A percentile compares a stretch with the other conserved stretches of the same genome.
Evolutionary conservation across 257 asterid species (phyloP).

Genomic region (Solanum lignicaule): DNA sequence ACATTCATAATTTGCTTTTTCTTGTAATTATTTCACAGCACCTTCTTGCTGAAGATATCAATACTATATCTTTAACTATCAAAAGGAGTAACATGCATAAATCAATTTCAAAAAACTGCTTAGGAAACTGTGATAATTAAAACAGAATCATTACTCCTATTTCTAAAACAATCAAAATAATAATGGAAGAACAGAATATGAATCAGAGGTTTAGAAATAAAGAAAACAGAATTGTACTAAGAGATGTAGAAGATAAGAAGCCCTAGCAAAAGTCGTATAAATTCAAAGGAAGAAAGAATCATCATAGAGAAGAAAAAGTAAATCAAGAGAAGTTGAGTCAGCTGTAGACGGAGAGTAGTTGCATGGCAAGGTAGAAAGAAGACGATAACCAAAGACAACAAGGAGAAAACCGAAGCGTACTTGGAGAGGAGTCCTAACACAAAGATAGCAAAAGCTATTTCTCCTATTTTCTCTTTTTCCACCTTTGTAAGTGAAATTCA

Average conservation of each 20-base stretch:
- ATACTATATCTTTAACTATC: background rate
- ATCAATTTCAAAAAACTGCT: background rate
- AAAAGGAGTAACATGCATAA: background rate
- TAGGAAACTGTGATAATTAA: background rate
- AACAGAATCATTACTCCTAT: background rate
- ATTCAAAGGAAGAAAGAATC: background rate
- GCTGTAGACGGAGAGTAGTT: background rate
- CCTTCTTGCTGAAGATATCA: background rate
- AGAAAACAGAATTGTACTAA: background rate
- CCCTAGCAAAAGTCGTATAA: background rate
- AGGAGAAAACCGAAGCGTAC: background rate
- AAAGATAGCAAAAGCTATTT: background rate
- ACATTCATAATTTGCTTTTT: background rate
- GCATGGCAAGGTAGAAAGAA: background rate
- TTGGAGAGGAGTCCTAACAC: background rate
- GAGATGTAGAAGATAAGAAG: background rate
- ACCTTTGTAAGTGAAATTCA: background rate
- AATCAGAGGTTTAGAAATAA: background rate
- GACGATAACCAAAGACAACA: background rate
- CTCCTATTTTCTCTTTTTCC: background rate
- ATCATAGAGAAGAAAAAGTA: background rate
- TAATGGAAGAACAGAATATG: background rate
- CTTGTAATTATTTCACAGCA: background rate
- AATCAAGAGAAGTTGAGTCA: background rate
- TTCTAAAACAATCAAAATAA: background rate